phyloP scores from a whole-genome alignment of 163 green algal species.

The Chlamydomonas reinhardtii region DNA sequence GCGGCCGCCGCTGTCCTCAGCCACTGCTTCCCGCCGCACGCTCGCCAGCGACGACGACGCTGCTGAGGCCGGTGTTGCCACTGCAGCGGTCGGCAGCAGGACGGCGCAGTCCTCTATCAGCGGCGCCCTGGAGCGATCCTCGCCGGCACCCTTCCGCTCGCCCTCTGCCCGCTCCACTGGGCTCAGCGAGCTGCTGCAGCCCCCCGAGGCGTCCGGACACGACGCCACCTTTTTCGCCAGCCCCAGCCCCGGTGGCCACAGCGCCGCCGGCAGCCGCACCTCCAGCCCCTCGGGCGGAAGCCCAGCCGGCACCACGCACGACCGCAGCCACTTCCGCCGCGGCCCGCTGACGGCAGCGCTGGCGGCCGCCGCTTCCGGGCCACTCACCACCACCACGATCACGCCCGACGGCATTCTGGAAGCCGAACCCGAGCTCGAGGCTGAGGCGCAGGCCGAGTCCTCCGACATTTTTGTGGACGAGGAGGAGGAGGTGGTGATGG shows the following conservation, averaged over 20 bases:
- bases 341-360: background rate
- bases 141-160: background rate
- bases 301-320: background rate
- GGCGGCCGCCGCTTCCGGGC: background rate
- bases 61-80: background rate
- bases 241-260: background rate
- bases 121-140: no score
- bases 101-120: background rate
- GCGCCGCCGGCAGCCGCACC: background rate
- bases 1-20: background rate
- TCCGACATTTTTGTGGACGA: background rate
- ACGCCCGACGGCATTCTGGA: background rate
- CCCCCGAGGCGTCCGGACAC: background rate
- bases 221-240: conserved; percentile 5
- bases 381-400: background rate
- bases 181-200: conserved; percentile 5
- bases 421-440: background rate
- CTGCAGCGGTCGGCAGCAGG: no score
- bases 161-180: background rate
- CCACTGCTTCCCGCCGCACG: no score
- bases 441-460: background rate
- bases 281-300: background rate
- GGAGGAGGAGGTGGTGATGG: background rate
- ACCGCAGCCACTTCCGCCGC: conserved; percentile 15
- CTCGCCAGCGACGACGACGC: background rate